These are phyloP conservation scores for Rhinocladiella mackenziei DNA, from an alignment of 2,329 filamentous ascomycete species.

Conservation along the genomic window DNA sequence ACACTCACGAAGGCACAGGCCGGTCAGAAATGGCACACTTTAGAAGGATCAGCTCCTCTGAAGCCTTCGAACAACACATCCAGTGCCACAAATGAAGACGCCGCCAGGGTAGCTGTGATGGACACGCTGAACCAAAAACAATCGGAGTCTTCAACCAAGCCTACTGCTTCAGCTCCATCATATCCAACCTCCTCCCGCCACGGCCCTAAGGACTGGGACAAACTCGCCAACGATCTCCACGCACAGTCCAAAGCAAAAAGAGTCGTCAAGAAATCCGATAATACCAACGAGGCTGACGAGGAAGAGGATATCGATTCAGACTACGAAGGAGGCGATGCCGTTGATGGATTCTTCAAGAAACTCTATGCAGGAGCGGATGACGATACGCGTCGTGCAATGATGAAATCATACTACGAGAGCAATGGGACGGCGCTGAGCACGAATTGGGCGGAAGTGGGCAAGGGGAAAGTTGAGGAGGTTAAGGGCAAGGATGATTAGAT, in stretches of 20 bases:
- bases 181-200: conserved; percentile 84
- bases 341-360: conserved; percentile 84
- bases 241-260: conserved; percentile 37
- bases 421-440: conserved; percentile 91
- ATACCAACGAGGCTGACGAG: conserved; percentile 35
- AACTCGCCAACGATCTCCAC: conserved; percentile 55
- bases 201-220: conserved; percentile 92
- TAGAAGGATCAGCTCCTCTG: conserved; percentile 47
- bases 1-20: conserved; percentile 62
- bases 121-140: background rate
- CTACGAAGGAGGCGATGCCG: conserved; percentile 33
- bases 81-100: conserved; percentile 12
- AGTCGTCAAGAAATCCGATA: conserved; percentile 29
- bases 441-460: conserved; percentile 79
- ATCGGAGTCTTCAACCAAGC: conserved; percentile 16
- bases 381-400: conserved; percentile 88
- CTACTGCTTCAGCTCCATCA: conserved; percentile 46
- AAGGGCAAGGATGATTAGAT: conserved; percentile 22
- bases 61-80: conserved; percentile 28
- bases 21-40: conserved; percentile 64
- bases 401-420: conserved; percentile 94
- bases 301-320: conserved; percentile 39
- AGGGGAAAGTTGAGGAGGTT: conserved; percentile 59
- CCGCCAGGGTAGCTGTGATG: conserved; percentile 27
- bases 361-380: conserved; percentile 72